Conservation (phyloP, 1,139 yeast genomes). For the Pichia sp. region DNA sequence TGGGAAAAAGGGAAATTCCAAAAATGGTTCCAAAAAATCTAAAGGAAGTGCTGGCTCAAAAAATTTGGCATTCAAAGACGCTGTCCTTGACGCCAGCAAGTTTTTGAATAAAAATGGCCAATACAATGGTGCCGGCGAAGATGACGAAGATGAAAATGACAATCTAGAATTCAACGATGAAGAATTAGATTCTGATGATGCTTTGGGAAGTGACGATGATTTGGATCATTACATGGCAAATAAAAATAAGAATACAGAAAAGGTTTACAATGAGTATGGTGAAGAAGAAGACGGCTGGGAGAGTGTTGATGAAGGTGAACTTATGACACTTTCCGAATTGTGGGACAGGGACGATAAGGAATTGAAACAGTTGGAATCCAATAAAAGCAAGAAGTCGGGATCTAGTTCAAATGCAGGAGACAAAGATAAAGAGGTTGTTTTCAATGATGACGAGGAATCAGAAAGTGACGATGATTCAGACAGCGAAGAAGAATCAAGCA, state of each 20-base stretch:
- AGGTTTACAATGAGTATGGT: conserved; percentile 25
- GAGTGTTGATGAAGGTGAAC: conserved; percentile 61
- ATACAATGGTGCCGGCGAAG: conserved; percentile 1
- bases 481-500: conserved; percentile 17
- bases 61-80: conserved; percentile 23
- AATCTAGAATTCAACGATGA: conserved; percentile 46
- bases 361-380: conserved; percentile 6
- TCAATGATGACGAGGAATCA: conserved; percentile 23
- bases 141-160: conserved; percentile 9
- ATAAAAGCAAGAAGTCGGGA: not conserved
- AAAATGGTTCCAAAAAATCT: not conserved
- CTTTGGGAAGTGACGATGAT: conserved; percentile 69
- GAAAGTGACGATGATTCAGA: conserved; percentile 20
- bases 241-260: conserved; percentile 18
- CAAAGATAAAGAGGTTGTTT: conserved; percentile 19
- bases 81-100: conserved; percentile 26
- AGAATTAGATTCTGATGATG: conserved; percentile 71
- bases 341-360: conserved; percentile 79
- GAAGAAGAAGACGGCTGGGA: conserved; percentile 39
- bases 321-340: conserved; percentile 72
- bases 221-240: conserved; percentile 40
- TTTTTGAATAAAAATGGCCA: conserved; percentile 17
- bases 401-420: conserved; percentile 13
- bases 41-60: not conserved
- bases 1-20: not conserved